Base-by-base conservation (phyloP, 2,329 filamentous ascomycete genomes). In the Fusarium palustre region DNA sequence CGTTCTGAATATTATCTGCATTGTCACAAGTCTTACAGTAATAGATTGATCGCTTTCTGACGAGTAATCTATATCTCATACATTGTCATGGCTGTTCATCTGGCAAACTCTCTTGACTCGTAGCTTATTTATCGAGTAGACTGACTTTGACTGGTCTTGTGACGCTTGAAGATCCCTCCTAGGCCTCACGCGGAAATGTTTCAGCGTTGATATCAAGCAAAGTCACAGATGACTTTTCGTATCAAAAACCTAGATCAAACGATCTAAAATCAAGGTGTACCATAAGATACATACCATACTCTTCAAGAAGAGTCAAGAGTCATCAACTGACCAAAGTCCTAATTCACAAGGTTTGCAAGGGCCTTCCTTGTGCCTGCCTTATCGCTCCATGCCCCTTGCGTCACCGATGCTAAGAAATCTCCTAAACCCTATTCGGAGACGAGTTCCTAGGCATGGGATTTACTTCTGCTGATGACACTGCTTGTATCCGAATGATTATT, bases 311-410 rank as follows among this genome's bases (percentile, higher is more conserved):
- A 55, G 61, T 54, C 24, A 43, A 52, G 25, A 16, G 18, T 18
- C 34, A 70, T 70, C 68, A 68, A 68, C 52, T 70, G 68, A 70
- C 59, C 55, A 34, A 28, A 64, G 34, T n/a, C 55, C 53, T 59
- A 56, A 52, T 50, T 39, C 13, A 28, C 24, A 11, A 28, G n/a
- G 18, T n/a, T 41, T 39, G 24, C 46, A 60, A 46, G 46, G 55
- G 38, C 47, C 55, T 12, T 36, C 42, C 55, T 30, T 25, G 15
- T 34, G 42, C 42, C 53, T 34, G 42, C 42, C 53, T 55, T 66
- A 56, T 68, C 50, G 38, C 55, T 55, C 38, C 41, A 46, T 39
- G 16, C 42, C 47, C 52, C 50, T 71, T 70, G 68, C 68, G 68
- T 70, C 68, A 70, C 68, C 25, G 30, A 65, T 62, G 53, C 49